phyloP scores from a whole-genome alignment of 2,329 filamentous ascomycete genomes.

The Stagonosporopsis vannaccii region DNA sequence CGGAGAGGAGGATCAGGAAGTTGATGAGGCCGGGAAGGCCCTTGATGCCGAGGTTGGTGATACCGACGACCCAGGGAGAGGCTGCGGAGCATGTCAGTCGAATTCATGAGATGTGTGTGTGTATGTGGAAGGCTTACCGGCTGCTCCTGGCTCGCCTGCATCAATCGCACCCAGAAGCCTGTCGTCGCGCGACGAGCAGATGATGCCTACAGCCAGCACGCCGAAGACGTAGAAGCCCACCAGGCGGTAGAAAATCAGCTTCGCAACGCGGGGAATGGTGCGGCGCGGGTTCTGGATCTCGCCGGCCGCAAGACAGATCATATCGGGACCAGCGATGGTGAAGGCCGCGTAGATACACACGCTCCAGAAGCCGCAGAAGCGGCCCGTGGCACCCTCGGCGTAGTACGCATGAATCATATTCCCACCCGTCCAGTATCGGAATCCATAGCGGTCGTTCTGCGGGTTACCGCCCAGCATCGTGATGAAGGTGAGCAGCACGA shows the following conservation, averaged over 20 bases:
- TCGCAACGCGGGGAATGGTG: slow-evolving; percentile 66
- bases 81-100: slow-evolving; percentile 34
- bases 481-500: slow-evolving; percentile 62
- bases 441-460: slow-evolving; percentile 60
- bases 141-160: slow-evolving; percentile 61
- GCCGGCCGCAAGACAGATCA: slow-evolving; percentile 55
- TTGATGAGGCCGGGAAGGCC: slow-evolving; percentile 73
- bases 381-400: slow-evolving; percentile 55
- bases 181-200: slow-evolving; percentile 62
- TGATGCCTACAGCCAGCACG: slow-evolving; percentile 67
- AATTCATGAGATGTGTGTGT: neutral
- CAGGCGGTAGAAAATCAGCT: slow-evolving; percentile 69
- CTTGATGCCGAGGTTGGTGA: slow-evolving; percentile 59
- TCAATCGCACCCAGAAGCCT: slow-evolving; percentile 52
- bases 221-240: slow-evolving; percentile 67
- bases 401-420: slow-evolving; percentile 60
- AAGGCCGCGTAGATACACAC: slow-evolving; percentile 61
- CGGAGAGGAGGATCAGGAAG: slow-evolving; percentile 70
- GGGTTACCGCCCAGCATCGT: slow-evolving; percentile 66
- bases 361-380: slow-evolving; percentile 53
- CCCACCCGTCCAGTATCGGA: slow-evolving; percentile 65
- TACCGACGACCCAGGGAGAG: slow-evolving; percentile 59
- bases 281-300: slow-evolving; percentile 66
- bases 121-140: slow-evolving; percentile 19
- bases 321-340: slow-evolving; percentile 58